Conservation (phyloP, 2,329 filamentous ascomycete genomes). For the Beauveria bassiana region DNA sequence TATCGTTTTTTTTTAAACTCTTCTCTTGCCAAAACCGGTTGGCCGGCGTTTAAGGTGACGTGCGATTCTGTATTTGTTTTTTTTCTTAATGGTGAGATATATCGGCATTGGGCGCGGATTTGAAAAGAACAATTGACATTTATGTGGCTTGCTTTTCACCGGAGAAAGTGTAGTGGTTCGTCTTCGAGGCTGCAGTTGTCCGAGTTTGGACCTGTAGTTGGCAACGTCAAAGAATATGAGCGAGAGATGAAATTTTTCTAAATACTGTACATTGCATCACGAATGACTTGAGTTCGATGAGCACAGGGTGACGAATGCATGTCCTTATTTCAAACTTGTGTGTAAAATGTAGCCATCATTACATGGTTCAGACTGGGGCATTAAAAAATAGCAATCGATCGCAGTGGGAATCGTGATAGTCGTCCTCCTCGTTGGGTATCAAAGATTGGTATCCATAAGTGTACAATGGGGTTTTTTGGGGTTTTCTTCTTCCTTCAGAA, state of each 20-base stretch:
- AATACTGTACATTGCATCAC: slow-evolving; percentile 10
- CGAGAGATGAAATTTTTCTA: not conserved
- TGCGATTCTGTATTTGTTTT: slow-evolving; percentile 1
- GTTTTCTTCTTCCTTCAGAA: not conserved
- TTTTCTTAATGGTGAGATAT: slow-evolving; percentile 2
- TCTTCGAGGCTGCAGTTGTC: not conserved
- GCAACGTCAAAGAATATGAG: not conserved
- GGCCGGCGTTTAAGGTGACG: slow-evolving; percentile 9
- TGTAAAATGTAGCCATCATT: not conserved
- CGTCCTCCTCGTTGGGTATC: slow-evolving; percentile 10
- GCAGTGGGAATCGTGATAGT: not conserved
- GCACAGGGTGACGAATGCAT: too few species aligned
- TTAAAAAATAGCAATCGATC: not conserved
- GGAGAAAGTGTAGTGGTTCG: not conserved
- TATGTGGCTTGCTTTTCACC: not conserved
- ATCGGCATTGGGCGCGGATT: slow-evolving; percentile 4
- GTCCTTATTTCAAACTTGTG: too few species aligned
- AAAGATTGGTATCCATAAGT: slow-evolving; percentile 11
- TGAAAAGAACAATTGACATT: not conserved
- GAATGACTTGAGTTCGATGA: not conserved
- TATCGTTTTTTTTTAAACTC: slow-evolving; percentile 11
- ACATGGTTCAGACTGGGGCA: not conserved
- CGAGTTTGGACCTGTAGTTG: not conserved
- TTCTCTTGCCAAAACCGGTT: slow-evolving; percentile 2
- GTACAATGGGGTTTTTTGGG: not conserved